phyloP scores from a whole-genome alignment of 1,139 yeast species.

The Sugiyamaella paludigena region DNA sequence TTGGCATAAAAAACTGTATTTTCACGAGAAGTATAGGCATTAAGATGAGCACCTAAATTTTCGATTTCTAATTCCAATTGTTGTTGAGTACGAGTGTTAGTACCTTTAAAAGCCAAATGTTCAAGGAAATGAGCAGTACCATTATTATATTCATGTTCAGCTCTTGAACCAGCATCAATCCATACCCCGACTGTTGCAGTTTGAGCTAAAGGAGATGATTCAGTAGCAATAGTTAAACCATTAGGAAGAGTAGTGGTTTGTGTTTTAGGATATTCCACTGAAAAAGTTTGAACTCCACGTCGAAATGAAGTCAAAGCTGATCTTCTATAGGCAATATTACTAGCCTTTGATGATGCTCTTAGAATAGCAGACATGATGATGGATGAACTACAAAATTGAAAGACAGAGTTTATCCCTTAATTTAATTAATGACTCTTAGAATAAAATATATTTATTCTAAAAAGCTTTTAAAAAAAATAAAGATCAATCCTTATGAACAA shows the following conservation, averaged over 20 bases:
- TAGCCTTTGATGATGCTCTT: slow-evolving; percentile 22
- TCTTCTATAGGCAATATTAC: slow-evolving; percentile 14
- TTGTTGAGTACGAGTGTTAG: slow-evolving; percentile 74
- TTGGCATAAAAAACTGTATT: slow-evolving; percentile 96
- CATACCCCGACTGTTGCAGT: slow-evolving; percentile 97
- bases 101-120: slow-evolving; percentile 95
- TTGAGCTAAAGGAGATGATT: slow-evolving; percentile 77
- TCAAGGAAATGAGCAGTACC: slow-evolving; percentile 98
- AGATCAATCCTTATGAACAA: too few species aligned
- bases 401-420: too few species aligned
- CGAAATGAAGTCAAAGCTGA: slow-evolving; percentile 12
- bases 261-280: slow-evolving; percentile 45
- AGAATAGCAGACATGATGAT: slow-evolving; percentile 31
- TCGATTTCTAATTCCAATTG: slow-evolving; percentile 90
- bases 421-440: too few species aligned
- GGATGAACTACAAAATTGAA: too few species aligned
- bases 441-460: too few species aligned
- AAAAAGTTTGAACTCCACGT: slow-evolving; percentile 30
- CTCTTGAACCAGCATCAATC: slow-evolving; percentile 98
- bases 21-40: slow-evolving; percentile 96
- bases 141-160: slow-evolving; percentile 76
- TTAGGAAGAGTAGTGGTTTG: slow-evolving; percentile 66
- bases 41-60: slow-evolving; percentile 92
- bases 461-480: too few species aligned
- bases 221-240: slow-evolving; percentile 93